phyloP scores from a whole-genome alignment of 1,139 yeast genomes.

The Blastobotrys elegans region DNA sequence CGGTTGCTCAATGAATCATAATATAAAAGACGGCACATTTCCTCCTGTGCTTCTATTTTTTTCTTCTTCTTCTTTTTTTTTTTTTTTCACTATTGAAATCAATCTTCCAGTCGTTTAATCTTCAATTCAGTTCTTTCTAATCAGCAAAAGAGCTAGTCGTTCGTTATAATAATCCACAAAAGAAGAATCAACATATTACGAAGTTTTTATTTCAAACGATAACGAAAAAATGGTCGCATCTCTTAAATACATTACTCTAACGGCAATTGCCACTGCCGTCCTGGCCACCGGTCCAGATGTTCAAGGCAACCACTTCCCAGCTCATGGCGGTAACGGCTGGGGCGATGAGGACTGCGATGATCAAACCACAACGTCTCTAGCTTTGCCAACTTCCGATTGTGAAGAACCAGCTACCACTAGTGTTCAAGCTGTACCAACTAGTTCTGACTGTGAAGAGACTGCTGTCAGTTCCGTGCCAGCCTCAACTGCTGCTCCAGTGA shows the following conservation, averaged over 20 bases:
- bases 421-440: constrained; percentile 7
- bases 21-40: neutral
- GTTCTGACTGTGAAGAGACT: neutral
- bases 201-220: constrained; percentile 1
- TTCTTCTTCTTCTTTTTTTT: neutral
- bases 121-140: neutral
- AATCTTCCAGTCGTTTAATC: neutral
- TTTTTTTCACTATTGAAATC: neutral
- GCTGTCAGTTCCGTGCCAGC: constrained; percentile 13
- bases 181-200: neutral
- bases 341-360: neutral
- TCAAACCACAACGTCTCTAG: neutral
- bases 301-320: neutral
- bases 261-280: constrained; percentile 1
- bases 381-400: constrained; percentile 5
- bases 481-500: constrained; percentile 6
- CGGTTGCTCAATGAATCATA: no score
- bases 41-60: neutral
- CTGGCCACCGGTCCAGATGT: neutral
- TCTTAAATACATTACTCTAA: constrained; percentile 1
- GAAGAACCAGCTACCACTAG: constrained; percentile 9
- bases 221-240: constrained; percentile 4
- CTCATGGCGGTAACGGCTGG: neutral
- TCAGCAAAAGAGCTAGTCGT: constrained; percentile 1
- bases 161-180: constrained; percentile 2